Percentiles rank a stretch among this genome's conserved stretches.
These are phyloP conservation scores for Lasiodiplodia hormozganensis DNA, from an alignment of 2,329 filamentous ascomycete genomes.

Conservation along the genomic window DNA sequence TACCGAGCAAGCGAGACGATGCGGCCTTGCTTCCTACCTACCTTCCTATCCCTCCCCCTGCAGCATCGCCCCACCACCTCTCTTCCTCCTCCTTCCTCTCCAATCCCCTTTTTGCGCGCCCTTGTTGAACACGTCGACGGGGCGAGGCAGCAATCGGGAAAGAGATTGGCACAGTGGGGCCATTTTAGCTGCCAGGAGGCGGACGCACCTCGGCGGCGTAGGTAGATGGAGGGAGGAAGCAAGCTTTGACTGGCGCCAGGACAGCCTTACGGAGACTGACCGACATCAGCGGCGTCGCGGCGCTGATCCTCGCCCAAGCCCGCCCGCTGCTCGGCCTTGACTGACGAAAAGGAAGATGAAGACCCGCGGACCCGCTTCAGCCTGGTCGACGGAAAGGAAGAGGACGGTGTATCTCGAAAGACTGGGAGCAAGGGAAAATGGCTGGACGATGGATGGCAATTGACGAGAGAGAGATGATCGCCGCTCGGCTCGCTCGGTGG, in stretches of 20 bases:
- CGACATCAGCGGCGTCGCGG: not conserved
- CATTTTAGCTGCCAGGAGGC: not conserved
- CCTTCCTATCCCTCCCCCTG: not conserved
- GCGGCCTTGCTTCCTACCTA: not conserved
- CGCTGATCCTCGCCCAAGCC: not conserved
- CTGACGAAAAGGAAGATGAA: not conserved
- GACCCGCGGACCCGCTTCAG: not conserved
- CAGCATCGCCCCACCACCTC: not conserved
- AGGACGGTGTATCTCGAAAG: not conserved
- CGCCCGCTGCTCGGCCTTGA: not conserved
- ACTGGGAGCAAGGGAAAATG: not conserved
- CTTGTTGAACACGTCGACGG: not conserved
- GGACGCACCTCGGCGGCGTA: slow-evolving; percentile 9
- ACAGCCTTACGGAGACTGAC: not conserved
- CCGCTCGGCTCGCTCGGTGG: not conserved
- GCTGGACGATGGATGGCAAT: not conserved
- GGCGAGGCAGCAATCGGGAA: not conserved
- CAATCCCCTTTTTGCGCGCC: no score
- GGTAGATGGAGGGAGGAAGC: not conserved
- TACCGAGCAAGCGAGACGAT: not conserved
- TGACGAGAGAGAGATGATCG: not conserved
- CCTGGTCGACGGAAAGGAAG: not conserved
- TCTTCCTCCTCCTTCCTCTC: not conserved
- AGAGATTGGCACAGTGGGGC: not conserved
- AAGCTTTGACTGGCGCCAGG: no score